Conservation (phyloP, 2,329 filamentous ascomycete species). For the Diaporthe nobilis region DNA sequence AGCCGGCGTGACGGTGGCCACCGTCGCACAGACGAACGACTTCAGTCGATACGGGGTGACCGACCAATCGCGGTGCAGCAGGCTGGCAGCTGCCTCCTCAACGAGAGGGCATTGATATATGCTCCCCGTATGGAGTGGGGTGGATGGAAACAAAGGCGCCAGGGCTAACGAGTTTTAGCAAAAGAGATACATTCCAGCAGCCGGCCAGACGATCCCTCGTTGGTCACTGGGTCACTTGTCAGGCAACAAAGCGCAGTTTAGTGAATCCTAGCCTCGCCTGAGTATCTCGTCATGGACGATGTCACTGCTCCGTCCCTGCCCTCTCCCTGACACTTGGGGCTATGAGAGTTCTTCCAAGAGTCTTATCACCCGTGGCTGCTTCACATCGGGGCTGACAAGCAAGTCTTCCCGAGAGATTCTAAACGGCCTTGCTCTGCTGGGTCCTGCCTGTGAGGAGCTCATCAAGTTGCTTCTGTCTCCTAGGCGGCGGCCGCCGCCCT, state of each 20-base stretch:
- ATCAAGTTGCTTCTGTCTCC: background rate
- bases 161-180: constrained; percentile 21
- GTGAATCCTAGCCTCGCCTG: constrained; percentile 26
- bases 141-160: background rate
- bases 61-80: constrained; percentile 26
- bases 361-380: constrained; percentile 7
- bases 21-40: constrained; percentile 19
- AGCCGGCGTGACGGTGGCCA: constrained; percentile 16
- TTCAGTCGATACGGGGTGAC: constrained; percentile 25
- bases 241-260: constrained; percentile 24
- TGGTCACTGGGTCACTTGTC: constrained; percentile 11
- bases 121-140: background rate
- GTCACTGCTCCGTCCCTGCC: constrained; percentile 10
- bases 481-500: constrained; percentile 1
- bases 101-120: constrained; percentile 13
- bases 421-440: background rate
- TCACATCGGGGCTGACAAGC: constrained; percentile 17
- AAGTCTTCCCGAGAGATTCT: background rate
- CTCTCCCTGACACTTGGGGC: background rate
- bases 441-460: constrained; percentile 15
- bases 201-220: background rate
- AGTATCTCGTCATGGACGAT: constrained; percentile 21
- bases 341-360: constrained; percentile 19
- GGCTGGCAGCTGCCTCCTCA: constrained; percentile 14
- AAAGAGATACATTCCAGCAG: background rate